Conservation (phyloP, 176 grass and related monocot species). For the Sorghum bicolor region DNA sequence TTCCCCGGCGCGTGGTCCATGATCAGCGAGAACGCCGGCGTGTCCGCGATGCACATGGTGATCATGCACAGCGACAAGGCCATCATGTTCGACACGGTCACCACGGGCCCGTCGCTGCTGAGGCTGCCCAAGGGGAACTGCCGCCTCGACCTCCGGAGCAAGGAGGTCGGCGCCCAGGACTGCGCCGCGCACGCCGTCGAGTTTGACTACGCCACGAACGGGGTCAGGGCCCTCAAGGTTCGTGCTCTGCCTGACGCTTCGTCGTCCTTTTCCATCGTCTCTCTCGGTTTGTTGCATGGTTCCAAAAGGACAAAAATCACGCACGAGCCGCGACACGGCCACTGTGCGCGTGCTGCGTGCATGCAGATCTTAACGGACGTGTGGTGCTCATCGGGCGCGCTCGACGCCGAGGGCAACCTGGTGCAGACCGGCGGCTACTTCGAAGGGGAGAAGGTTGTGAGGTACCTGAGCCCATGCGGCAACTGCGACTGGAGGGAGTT, state of each 20-base stretch:
- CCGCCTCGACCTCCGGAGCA: conserved; percentile 44
- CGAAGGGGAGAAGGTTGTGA: conserved; percentile 42
- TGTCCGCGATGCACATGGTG: conserved; percentile 66
- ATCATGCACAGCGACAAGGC: conserved; percentile 48
- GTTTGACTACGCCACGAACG: conserved; percentile 43
- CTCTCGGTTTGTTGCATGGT: neutral
- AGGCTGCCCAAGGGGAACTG: conserved; percentile 41
- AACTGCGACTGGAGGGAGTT: conserved; percentile 50
- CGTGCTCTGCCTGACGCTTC: neutral
- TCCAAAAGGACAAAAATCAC: neutral
- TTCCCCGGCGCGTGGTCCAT: conserved; percentile 37
- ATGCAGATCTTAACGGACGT: conserved; percentile 47
- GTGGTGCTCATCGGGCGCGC: conserved; percentile 56
- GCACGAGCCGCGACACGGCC: neutral
- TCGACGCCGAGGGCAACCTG: conserved; percentile 43
- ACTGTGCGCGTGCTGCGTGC: neutral
- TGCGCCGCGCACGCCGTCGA: conserved; percentile 62
- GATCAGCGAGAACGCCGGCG: conserved; percentile 48
- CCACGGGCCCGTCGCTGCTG: conserved; percentile 36
- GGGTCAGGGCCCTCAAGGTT: conserved; percentile 45
- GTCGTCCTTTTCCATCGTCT: neutral
- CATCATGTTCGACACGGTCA: conserved; percentile 69
- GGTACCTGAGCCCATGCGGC: conserved; percentile 36
- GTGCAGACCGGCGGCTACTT: conserved; percentile 61
- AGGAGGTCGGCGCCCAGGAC: conserved; percentile 14